phyloP scores from a whole-genome alignment of 495 filamentous ascomycete species.

The Chaetomium cochliodes region DNA sequence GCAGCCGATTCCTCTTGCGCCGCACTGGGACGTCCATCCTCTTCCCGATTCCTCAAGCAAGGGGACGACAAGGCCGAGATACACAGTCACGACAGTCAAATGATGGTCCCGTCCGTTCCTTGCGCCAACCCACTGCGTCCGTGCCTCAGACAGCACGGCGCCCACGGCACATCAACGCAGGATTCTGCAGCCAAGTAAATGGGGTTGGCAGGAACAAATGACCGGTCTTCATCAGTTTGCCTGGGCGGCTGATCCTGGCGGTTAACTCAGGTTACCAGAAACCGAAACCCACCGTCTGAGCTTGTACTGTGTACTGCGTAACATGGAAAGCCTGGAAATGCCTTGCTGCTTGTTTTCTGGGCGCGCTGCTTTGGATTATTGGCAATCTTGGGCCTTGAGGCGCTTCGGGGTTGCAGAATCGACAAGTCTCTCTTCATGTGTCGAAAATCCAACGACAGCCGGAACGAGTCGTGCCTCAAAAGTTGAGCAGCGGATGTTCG shows the following conservation, averaged over 20 bases:
- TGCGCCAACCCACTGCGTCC: conserved; percentile 10
- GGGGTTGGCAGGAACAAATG: background rate
- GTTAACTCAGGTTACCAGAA: background rate
- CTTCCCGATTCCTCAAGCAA: too few relatives aligned
- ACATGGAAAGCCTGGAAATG: too few relatives aligned
- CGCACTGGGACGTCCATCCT: too few relatives aligned
- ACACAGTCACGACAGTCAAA: too few relatives aligned
- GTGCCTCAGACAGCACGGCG: conserved; percentile 16
- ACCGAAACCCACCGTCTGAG: too few relatives aligned
- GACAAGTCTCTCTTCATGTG: too few relatives aligned
- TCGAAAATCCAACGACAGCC: too few relatives aligned
- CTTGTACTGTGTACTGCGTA: too few relatives aligned
- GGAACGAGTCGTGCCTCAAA: background rate
- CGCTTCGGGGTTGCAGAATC: too few relatives aligned
- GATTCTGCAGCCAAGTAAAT: conserved; percentile 13
- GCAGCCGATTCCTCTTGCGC: too few relatives aligned
- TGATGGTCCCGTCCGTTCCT: background rate
- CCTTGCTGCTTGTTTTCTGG: background rate
- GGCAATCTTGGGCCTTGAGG: too few relatives aligned
- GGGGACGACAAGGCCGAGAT: background rate
- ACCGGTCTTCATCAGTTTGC: background rate
- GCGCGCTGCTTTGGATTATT: too few relatives aligned
- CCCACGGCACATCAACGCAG: conserved; percentile 24
- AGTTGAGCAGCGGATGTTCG: background rate
- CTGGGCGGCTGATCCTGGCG: background rate